Base-by-base conservation (phyloP, 2,329 filamentous ascomycete species). In the Exserohilum rostratum region DNA sequence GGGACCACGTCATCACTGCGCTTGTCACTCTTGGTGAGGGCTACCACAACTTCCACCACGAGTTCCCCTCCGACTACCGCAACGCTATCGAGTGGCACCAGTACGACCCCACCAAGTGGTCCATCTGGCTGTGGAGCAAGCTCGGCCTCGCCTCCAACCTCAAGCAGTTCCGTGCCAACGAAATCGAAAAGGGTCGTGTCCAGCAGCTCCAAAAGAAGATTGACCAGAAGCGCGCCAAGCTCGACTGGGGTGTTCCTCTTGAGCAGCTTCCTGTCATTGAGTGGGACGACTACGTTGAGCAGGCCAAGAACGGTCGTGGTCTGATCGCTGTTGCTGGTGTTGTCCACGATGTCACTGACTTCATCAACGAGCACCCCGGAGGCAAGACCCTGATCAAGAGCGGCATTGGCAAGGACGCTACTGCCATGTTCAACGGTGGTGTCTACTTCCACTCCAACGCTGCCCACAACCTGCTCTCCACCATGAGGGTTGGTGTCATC, bases 1-100 rank as follows among this genome's bases (percentile, higher is more conserved):
- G 76, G 57, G 76, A 78, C 49, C 76, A 77, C 64, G 71, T 78
- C 64, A 69, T 78, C 58, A 78, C 76, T 39, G 76, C 76, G 18
- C 61, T 78, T 17, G 73, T 77, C 53, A 78, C 76, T 33, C 76
- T 78, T n/a, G 76, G 76, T 35, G 76, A 78, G 60, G 76, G 76
- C 11, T 78, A 78, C 70, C 76, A 78, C 71, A 78, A 78, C 70
- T 78, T 78, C 69, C 76, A 78, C 66, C 76, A 78, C 68, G 76
- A 78, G 63, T 78, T 78, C 59, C 76, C 76, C 45, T 76, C 74
- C 42, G 76, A 78, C 65, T 78, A 77, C 73, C 74, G 76, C 57
- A 78, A 78, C 51, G 76, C 76, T 46, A 77, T 78, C 51, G 60
- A 74, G 55, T 75, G 72, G 72, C 70, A 74, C 64, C 72, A 75